Conservation (phyloP, 345 rosid species). For the Brassica cretica region DNA sequence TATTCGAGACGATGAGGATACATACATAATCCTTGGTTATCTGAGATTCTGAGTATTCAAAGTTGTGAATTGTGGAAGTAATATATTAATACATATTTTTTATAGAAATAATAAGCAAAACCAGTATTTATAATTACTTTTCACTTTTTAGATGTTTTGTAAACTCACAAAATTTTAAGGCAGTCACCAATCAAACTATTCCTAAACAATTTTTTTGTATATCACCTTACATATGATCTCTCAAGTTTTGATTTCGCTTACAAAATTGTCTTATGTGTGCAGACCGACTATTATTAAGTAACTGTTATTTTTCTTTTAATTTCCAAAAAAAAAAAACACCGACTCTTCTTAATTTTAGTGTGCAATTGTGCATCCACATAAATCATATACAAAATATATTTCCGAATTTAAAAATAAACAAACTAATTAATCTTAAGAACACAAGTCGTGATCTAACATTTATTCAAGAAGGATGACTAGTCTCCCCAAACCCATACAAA, state of each 20-base stretch:
- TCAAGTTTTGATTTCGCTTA: too few relatives aligned
- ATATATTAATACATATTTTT: neutral
- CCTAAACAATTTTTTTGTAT: neutral
- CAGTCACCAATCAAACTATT: neutral
- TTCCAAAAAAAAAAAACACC: too few relatives aligned
- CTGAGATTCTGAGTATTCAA: neutral
- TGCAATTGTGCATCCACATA: neutral
- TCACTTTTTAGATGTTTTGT: neutral
- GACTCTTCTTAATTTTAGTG: too few relatives aligned
- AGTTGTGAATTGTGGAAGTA: neutral
- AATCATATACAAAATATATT: neutral
- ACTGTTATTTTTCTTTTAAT: too few relatives aligned
- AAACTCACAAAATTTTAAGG: neutral
- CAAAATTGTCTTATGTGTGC: too few relatives aligned
- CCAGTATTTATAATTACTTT: neutral
- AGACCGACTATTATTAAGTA: too few relatives aligned
- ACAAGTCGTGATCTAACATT: neutral
- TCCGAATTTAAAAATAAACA: neutral
- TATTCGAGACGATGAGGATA: slow-evolving; percentile 11
- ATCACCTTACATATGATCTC: neutral
- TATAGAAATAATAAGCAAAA: neutral
- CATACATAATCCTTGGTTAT: neutral
- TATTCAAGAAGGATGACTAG: slow-evolving; percentile 1
- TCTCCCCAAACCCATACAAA: slow-evolving; percentile 14
- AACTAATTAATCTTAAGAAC: neutral